These are phyloP conservation scores for Yamadazyma diospyri DNA, from an alignment of 1,139 yeast species.

Conservation along the genomic window DNA sequence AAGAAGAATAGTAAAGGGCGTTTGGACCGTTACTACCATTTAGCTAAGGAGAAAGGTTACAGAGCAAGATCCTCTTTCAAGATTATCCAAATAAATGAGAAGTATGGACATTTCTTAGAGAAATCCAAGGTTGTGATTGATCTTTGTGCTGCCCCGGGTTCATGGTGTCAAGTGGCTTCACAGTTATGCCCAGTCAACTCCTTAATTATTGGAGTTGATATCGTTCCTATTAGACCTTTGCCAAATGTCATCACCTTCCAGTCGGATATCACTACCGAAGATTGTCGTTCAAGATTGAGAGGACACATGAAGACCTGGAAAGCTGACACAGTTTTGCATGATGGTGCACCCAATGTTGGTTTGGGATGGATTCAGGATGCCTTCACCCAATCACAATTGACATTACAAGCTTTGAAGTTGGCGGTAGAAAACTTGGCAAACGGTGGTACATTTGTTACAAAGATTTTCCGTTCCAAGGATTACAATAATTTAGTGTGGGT, in stretches of 20 bases:
- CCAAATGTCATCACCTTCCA: conserved; percentile 94
- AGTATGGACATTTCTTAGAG: conserved; percentile 91
- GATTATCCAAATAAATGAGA: conserved; percentile 91
- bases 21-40: conserved; percentile 92
- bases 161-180: conserved; percentile 99
- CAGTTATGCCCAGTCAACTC: conserved; percentile 90
- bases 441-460: conserved; percentile 97
- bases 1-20: conserved; percentile 99
- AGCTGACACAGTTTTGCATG: conserved; percentile 96
- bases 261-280: conserved; percentile 96
- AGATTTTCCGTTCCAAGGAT: conserved; percentile 95
- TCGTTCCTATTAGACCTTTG: conserved; percentile 91
- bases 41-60: conserved; percentile 97
- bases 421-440: conserved; percentile 92
- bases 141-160: conserved; percentile 99
- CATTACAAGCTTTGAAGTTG: conserved; percentile 84
- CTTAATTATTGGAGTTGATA: conserved; percentile 93
- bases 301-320: conserved; percentile 99
- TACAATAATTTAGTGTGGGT: conserved; percentile 97
- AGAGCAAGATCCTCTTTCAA: conserved; percentile 99
- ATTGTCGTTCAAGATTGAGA: conserved; percentile 88
- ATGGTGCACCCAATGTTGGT: conserved; percentile 99
- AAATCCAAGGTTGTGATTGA: conserved; percentile 97
- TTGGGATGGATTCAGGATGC: conserved; percentile 99
- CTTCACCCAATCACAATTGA: conserved; percentile 93